Percentiles rank a stretch among this genome's conserved stretches.
Conservation (phyloP, 768 basidiomycete species). For the Leccinum sublutescens region DNA sequence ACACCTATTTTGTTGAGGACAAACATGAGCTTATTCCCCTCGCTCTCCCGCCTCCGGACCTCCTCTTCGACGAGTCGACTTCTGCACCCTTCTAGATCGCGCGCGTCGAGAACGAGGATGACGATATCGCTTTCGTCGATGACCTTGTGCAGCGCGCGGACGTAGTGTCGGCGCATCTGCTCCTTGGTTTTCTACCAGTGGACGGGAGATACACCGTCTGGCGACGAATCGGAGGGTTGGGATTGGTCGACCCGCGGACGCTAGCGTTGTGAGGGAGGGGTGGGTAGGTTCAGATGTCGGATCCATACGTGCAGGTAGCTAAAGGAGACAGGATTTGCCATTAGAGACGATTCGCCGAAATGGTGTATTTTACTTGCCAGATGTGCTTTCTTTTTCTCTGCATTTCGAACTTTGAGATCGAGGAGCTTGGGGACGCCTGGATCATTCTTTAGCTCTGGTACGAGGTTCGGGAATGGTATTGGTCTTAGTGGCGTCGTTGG, state of each 20-base stretch:
- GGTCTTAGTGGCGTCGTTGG: no score
- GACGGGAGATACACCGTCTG: constrained; percentile 25
- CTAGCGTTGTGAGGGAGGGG: constrained; percentile 55
- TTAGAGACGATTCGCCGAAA: no score
- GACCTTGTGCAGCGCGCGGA: constrained; percentile 84
- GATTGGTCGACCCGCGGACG: constrained; percentile 32
- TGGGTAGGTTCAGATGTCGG: constrained; percentile 68
- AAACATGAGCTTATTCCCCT: constrained; percentile 90
- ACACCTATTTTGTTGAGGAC: constrained; percentile 95
- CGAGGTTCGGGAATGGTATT: no score
- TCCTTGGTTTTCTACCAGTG: constrained; percentile 54
- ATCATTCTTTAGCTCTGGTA: no score
- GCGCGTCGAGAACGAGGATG: constrained; percentile 86
- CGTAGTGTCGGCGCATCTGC: constrained; percentile 68
- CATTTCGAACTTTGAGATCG: no score
- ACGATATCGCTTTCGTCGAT: constrained; percentile 92
- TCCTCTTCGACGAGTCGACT: constrained; percentile 94
- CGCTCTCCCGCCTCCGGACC: constrained; percentile 76
- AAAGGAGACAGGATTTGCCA: background rate
- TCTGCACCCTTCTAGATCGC: constrained; percentile 93
- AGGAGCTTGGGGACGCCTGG: no score
- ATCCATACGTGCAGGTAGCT: constrained; percentile 37
- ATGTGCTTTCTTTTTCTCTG: no score
- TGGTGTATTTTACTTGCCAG: constrained; percentile 7
- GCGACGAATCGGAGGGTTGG: constrained; percentile 16